phyloP scores from a whole-genome alignment of 208 protist genomes.

The Cochliopodium minus region DNA sequence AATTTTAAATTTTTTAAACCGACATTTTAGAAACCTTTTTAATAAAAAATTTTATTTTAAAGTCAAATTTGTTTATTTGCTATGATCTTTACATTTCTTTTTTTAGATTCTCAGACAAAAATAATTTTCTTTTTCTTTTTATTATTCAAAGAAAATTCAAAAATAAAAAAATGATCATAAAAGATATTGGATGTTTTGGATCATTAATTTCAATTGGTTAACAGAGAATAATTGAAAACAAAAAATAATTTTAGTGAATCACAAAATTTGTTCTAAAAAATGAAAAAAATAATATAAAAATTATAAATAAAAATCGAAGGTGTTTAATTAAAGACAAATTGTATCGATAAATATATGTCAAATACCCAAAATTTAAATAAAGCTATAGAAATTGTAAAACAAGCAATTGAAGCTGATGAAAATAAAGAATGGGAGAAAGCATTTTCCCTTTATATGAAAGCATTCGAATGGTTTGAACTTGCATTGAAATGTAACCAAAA shows the following conservation, averaged over 20 bases:
- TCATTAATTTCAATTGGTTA: neutral
- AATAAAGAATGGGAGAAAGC: constrained; percentile 74
- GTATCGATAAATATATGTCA: constrained; percentile 33
- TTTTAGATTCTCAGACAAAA: neutral
- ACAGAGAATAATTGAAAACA: neutral
- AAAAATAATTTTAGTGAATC: neutral
- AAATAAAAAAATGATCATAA: neutral
- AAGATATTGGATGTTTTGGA: neutral
- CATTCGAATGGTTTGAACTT: constrained; percentile 74
- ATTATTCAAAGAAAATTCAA: neutral
- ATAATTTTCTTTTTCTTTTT: neutral
- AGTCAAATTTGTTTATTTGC: neutral
- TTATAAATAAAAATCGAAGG: neutral
- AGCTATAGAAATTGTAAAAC: constrained; percentile 71
- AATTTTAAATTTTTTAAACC: too few relatives aligned
- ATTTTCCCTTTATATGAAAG: constrained; percentile 69
- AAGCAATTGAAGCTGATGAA: constrained; percentile 62
- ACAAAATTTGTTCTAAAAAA: neutral
- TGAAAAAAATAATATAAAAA: neutral
- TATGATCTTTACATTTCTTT: neutral
- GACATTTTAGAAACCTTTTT: too few relatives aligned
- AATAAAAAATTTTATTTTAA: too few relatives aligned
- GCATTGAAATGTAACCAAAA: constrained; percentile 68
- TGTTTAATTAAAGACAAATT: neutral
- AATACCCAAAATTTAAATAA: constrained; percentile 72